Base-by-base conservation (phyloP, 2,329 filamentous ascomycete genomes). In the Keithomyces neogunnii region DNA sequence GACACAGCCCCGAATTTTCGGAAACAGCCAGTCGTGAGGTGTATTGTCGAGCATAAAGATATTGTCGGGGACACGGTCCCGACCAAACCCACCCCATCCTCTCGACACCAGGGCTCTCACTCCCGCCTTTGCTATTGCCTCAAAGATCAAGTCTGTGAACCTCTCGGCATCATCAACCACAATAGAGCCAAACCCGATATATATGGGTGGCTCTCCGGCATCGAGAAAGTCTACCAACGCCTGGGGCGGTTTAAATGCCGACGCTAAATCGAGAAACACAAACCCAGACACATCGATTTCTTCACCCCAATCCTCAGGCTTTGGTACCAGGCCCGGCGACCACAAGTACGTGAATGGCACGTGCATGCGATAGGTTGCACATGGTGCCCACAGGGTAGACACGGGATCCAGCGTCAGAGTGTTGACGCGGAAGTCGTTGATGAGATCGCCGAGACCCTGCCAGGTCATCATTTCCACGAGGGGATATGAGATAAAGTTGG, bases 391-490 rank as follows among this genome's bases (percentile, higher is more conserved):
- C 0, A 90, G 69, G 0, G 83, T 88, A 36, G 83, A 87, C 2
- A 92, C 81, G 0, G 86, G 84, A 56, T 91, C 87, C 0, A 92
- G 69, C 1, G 78, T 79, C 1, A 92, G 70, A 0, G 82, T 88
- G 50, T 83, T 80, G 4, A 81, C 74, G 45, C 88, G 77, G 58
- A 91, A 89, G 31, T 81, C 73, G 60, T 92, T 92, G 56, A 92
- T 79, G 31, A 92, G 69, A 63, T 91, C 88, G 2, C 88, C 88
- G 1, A 92, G 73, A 0, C 90, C 91, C 66, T 96, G 89, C 90
- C 90, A 96, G 1, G 89, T 86, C 78, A 92, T 88, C 80, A 89
- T 85, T 63, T 92, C 88, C 1, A 92, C 86, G 36, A 92, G 69
- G 0, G 86, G 83, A 62, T 91, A 93, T 2, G 81, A 86, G 64